These are phyloP conservation scores for Polytrichum formosum DNA, from an alignment of 225 moss, liverwort and hornwort species.

Conservation along the genomic window DNA sequence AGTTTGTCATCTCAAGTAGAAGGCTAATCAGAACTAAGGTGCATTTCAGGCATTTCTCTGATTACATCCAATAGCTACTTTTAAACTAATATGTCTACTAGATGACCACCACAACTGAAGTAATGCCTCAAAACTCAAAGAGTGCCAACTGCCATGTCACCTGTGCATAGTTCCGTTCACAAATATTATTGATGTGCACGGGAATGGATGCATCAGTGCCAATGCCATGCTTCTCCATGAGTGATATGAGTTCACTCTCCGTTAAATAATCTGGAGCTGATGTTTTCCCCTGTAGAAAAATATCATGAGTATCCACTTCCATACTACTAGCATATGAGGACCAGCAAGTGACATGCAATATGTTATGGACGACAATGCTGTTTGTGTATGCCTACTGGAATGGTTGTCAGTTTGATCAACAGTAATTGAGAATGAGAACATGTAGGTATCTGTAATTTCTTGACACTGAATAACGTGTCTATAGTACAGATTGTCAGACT, in stretches of 20 bases:
- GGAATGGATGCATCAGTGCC: slow-evolving; percentile 99
- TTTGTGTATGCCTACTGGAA: too few species aligned
- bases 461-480: too few species aligned
- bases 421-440: too few species aligned
- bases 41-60: background rate
- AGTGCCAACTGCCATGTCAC: slow-evolving; percentile 26
- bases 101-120: too few species aligned
- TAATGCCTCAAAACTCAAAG: too few species aligned
- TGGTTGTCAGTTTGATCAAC: too few species aligned
- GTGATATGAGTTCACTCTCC: slow-evolving; percentile 94
- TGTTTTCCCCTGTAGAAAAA: slow-evolving; percentile 67
- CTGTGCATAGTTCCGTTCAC: slow-evolving; percentile 99
- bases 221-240: slow-evolving; percentile 99
- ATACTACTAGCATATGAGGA: background rate
- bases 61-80: too few species aligned
- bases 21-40: background rate
- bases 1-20: background rate
- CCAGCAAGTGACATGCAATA: too few species aligned
- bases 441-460: too few species aligned
- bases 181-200: slow-evolving; percentile 98
- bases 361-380: too few species aligned
- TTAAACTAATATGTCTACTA: too few species aligned
- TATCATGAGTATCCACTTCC: background rate
- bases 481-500: too few species aligned
- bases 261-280: slow-evolving; percentile 94